Percentiles rank a stretch among this genome's conserved stretches.
These are phyloP conservation scores for Penicillium psychrosexuale DNA, from an alignment of 2,329 filamentous ascomycete genomes.

Conservation along the genomic window DNA sequence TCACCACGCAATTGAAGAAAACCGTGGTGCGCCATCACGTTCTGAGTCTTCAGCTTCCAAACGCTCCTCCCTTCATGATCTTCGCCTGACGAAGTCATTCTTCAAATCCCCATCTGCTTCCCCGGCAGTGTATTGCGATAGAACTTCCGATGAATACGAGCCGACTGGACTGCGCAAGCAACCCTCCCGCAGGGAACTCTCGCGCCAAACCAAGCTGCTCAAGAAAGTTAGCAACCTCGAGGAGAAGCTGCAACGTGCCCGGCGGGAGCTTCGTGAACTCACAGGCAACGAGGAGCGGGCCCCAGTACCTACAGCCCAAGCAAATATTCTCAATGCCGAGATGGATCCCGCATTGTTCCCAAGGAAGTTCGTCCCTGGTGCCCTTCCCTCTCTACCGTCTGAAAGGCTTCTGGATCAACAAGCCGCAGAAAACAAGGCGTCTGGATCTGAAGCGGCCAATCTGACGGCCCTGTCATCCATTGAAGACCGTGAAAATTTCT, in stretches of 20 bases:
- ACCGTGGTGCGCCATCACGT: slow-evolving; percentile 5
- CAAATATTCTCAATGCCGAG: slow-evolving; percentile 23
- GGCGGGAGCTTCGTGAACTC: slow-evolving; percentile 53
- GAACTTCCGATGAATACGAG: slow-evolving; percentile 26
- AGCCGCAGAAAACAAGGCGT: slow-evolving; percentile 13
- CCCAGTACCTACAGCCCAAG: slow-evolving; percentile 12
- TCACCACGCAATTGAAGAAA: slow-evolving; percentile 11
- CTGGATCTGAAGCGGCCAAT: slow-evolving; percentile 6
- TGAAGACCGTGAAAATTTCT: slow-evolving; percentile 13
- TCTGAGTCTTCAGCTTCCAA: slow-evolving; percentile 28
- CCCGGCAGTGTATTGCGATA: slow-evolving; percentile 12
- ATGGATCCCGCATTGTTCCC: slow-evolving; percentile 26
- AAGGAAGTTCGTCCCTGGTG: slow-evolving; percentile 43
- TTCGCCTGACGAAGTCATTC: slow-evolving; percentile 35
- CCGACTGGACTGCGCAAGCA: slow-evolving; percentile 42
- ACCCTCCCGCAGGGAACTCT: slow-evolving; percentile 56
- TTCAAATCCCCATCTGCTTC: slow-evolving; percentile 25
- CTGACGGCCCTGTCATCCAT: slow-evolving; percentile 16
- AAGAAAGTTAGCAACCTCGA: slow-evolving; percentile 62
- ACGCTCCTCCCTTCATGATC: slow-evolving; percentile 35
- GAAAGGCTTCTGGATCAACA: slow-evolving; percentile 44
- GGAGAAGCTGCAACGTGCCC: slow-evolving; percentile 54
- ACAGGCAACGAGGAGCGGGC: slow-evolving; percentile 39
- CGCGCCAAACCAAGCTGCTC: slow-evolving; percentile 55
- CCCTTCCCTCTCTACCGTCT: slow-evolving; percentile 45